These are phyloP conservation scores for Skeletonema marinoi DNA, from an alignment of 108 stramenopile species.

Conservation along the genomic window DNA sequence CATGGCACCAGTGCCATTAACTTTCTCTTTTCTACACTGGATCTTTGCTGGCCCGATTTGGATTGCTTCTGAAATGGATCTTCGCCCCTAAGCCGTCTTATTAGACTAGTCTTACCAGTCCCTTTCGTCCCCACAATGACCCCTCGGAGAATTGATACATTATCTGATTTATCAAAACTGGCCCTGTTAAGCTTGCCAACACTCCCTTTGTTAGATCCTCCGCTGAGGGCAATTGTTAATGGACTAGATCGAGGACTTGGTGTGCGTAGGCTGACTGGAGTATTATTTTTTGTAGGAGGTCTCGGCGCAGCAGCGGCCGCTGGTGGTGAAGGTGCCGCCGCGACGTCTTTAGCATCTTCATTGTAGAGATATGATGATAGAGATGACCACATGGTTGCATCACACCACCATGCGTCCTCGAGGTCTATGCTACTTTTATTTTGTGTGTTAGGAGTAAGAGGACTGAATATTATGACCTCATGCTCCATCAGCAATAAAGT, in stretches of 20 bases:
- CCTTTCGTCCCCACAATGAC: conserved; percentile 32
- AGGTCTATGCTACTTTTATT: no score
- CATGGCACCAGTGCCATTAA: conserved; percentile 49
- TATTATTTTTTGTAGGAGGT: background rate
- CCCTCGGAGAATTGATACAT: conserved; percentile 32
- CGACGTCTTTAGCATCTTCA: background rate
- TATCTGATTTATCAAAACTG: background rate
- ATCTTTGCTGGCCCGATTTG: conserved; percentile 1
- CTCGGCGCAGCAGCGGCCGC: background rate
- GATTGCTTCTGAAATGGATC: conserved; percentile 23
- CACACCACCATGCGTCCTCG: no score
- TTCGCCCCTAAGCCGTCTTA: conserved; percentile 46
- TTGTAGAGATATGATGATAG: background rate
- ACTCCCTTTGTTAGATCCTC: background rate
- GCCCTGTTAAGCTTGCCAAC: background rate
- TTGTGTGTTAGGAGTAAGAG: no score
- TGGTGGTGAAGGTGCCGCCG: background rate
- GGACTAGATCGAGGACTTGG: conserved; percentile 1
- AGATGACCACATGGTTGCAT: background rate
- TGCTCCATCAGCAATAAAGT: no score
- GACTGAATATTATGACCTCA: no score
- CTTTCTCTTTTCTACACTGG: conserved; percentile 12
- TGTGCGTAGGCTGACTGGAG: background rate
- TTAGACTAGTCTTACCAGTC: conserved; percentile 42
- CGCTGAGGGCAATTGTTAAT: background rate